These are phyloP conservation scores for Clavulina sp. DNA, from an alignment of 768 basidiomycete genomes.

Conservation along the genomic window DNA sequence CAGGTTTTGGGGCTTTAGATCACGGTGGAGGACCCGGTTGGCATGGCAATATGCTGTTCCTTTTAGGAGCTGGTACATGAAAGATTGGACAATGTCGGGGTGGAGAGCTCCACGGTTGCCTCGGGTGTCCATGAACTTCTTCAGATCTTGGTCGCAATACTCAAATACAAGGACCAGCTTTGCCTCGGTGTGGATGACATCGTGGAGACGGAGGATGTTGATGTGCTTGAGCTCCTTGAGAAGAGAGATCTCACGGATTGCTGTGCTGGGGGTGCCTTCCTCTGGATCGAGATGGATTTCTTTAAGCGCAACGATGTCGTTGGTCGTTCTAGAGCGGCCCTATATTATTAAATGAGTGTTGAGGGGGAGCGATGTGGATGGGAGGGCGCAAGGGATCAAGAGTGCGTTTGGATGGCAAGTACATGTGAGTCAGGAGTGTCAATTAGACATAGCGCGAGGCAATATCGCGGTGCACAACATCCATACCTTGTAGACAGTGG, in stretches of 20 bases:
- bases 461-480: no score
- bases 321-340: constrained; percentile 94
- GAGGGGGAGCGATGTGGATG: not conserved
- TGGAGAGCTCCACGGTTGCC: constrained; percentile 93
- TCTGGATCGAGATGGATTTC: constrained; percentile 99
- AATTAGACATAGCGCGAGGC: not conserved
- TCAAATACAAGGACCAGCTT: constrained; percentile 98
- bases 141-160: constrained; percentile 94
- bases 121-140: constrained; percentile 98
- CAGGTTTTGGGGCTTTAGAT: constrained; percentile 95
- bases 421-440: not conserved
- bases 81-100: constrained; percentile 67
- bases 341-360: constrained; percentile 16
- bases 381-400: not conserved
- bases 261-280: constrained; percentile 96
- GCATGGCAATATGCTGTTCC: constrained; percentile 98
- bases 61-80: constrained; percentile 94
- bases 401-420: not conserved
- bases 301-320: constrained; percentile 94
- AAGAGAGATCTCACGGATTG: constrained; percentile 95
- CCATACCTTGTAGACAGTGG: constrained; percentile 93
- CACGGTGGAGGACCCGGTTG: constrained; percentile 92
- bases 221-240: constrained; percentile 99
- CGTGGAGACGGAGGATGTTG: constrained; percentile 95
- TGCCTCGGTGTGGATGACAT: constrained; percentile 97